A percentile compares a stretch with the other conserved stretches of the same genome.
Evolutionary conservation across 495 filamentous ascomycete genomes (phyloP).

Genomic region (Margaritispora aquatica): DNA sequence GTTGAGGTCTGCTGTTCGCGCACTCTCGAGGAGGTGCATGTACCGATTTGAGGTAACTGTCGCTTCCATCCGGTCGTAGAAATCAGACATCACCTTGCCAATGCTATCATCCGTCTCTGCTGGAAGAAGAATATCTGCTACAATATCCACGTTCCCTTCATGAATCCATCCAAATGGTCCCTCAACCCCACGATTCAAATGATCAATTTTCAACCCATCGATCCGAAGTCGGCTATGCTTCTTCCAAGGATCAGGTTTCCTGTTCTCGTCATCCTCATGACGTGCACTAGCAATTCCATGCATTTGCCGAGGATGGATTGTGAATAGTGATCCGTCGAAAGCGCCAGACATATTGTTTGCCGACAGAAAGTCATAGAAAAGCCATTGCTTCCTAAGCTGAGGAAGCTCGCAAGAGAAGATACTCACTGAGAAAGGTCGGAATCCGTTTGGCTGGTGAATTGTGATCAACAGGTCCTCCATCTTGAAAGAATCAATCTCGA

Average conservation of each 20-base stretch:
- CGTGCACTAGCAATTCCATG: slow-evolving; percentile 59
- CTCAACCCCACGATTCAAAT: slow-evolving; percentile 88
- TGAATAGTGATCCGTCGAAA: slow-evolving; percentile 93
- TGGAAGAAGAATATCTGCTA: slow-evolving; percentile 91
- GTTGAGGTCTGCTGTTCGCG: slow-evolving; percentile 16
- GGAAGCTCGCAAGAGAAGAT: slow-evolving; percentile 94
- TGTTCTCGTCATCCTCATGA: slow-evolving; percentile 39
- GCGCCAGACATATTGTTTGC: slow-evolving; percentile 95
- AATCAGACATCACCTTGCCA: slow-evolving; percentile 84
- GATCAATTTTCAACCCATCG: slow-evolving; percentile 90
- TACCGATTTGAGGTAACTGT: slow-evolving; percentile 73
- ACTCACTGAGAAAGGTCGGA: slow-evolving; percentile 89
- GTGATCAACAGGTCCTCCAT: slow-evolving; percentile 91
- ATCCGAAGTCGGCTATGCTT: slow-evolving; percentile 88
- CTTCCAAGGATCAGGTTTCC: slow-evolving; percentile 65
- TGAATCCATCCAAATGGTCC: slow-evolving; percentile 98
- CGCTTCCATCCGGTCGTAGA: slow-evolving; percentile 91
- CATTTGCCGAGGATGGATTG: slow-evolving; percentile 88
- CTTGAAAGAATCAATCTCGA: slow-evolving; percentile 94
- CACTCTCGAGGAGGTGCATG: slow-evolving; percentile 36
- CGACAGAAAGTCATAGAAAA: slow-evolving; percentile 95
- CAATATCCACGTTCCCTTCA: slow-evolving; percentile 92
- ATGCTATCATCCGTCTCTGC: slow-evolving; percentile 79
- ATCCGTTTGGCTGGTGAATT: slow-evolving; percentile 81
- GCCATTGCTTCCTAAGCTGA: slow-evolving; percentile 87